These are phyloP conservation scores for Diaporthe sp. DNA, from an alignment of 2,329 filamentous ascomycete genomes.

Conservation along the genomic window DNA sequence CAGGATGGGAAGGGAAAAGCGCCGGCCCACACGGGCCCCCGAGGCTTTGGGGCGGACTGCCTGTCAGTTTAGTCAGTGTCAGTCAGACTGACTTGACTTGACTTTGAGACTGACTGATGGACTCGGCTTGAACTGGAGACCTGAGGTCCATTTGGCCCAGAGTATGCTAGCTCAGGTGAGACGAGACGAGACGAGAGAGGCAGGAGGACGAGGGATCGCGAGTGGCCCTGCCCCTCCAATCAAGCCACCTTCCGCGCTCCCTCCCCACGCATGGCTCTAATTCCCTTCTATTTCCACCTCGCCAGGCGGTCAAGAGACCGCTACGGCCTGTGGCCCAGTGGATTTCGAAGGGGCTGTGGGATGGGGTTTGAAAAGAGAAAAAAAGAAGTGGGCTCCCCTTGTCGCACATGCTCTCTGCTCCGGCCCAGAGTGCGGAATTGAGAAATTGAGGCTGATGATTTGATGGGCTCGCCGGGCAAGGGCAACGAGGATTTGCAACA, in stretches of 20 bases:
- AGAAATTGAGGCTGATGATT: constrained; percentile 36
- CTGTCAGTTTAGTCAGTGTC: constrained; percentile 7
- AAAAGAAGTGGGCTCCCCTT: constrained; percentile 29
- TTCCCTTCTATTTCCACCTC: constrained; percentile 26
- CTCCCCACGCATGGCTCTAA: constrained; percentile 10
- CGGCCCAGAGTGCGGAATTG: constrained; percentile 1
- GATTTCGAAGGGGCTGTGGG: constrained; percentile 24
- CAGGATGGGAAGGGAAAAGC: neutral
- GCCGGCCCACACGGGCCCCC: constrained; percentile 26
- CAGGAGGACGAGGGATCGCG: neutral
- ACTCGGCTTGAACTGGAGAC: neutral
- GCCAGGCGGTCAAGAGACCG: constrained; percentile 37
- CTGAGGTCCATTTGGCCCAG: neutral
- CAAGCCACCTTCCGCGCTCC: constrained; percentile 18
- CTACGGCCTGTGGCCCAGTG: constrained; percentile 15
- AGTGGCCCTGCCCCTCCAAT: constrained; percentile 29
- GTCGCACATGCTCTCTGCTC: neutral
- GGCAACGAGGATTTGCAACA: constrained; percentile 33
- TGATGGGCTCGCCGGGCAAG: constrained; percentile 25
- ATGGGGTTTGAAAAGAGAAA: constrained; percentile 1
- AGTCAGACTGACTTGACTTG: neutral
- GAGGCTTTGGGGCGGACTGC: constrained; percentile 21
- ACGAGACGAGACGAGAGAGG: constrained; percentile 1
- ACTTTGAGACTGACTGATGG: neutral
- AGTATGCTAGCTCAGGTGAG: constrained; percentile 23